Evolutionary conservation across 2,329 filamentous ascomycete genomes (phyloP).

Genomic region (Pseudogymnoascus sp.): DNA sequence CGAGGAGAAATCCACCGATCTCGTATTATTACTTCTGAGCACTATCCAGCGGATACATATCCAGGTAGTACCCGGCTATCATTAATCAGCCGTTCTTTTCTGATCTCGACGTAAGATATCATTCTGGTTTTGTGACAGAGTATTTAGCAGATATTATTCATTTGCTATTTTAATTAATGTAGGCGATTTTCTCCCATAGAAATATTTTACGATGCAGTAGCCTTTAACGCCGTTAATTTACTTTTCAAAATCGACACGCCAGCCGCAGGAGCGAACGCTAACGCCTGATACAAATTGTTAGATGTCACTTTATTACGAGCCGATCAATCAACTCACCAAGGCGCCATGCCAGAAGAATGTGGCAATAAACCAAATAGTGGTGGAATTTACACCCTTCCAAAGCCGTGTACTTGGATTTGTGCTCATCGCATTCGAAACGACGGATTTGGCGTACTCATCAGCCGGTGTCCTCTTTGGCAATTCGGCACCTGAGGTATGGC

Average conservation of each 20-base stretch:
- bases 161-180: background rate
- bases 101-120: background rate
- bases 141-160: background rate
- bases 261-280: background rate
- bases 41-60: too few relatives aligned
- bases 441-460: constrained; percentile 15
- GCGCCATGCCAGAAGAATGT: constrained; percentile 17
- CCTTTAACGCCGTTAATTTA: background rate
- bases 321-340: constrained; percentile 13
- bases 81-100: background rate
- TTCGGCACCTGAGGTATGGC: constrained; percentile 7
- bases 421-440: constrained; percentile 20
- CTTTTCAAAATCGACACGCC: background rate
- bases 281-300: background rate
- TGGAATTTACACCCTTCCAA: constrained; percentile 16
- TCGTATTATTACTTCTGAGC: too few relatives aligned
- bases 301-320: background rate
- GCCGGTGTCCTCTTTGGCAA: constrained; percentile 6
- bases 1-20: too few relatives aligned
- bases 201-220: background rate
- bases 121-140: background rate
- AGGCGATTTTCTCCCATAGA: background rate
- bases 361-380: constrained; percentile 14
- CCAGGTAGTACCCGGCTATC: background rate
- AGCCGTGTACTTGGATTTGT: constrained; percentile 16